Base-by-base conservation (phyloP, 768 basidiomycete species). In the Calocybe indica region DNA sequence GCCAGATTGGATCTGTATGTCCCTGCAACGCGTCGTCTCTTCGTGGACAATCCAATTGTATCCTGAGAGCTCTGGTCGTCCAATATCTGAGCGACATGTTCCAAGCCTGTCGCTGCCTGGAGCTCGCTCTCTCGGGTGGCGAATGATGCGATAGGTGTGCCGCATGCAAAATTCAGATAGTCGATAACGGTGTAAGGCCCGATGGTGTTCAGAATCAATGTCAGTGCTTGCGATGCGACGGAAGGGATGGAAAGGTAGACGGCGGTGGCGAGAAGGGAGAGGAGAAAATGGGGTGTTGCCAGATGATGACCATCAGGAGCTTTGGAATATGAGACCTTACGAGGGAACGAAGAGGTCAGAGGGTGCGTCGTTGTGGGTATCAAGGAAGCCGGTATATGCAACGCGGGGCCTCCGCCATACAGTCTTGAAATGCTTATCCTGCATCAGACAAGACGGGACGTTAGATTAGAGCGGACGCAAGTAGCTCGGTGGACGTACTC, bases 351-450 rank as follows among this genome's bases (percentile, higher is more conserved):
- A 1, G 84, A 72, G 0, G 88, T 88, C 43, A 95, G 74, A 2
- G 92, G 92, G 33, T 84, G 71, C 1, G 71, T 58, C 2, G 82
- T 60, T 0, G 83, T 83, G 3, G 92, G 83, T 46, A 85, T 71
- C 32, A 89, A 65, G 14, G 74, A 68, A 0, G 82, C 73, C 12
- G 83, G 77, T 43, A 93, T 69, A 55, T 82, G 73, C 35, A 95
- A 72, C 0, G 74, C 72, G 9, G 93, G 92, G 0, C 90, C 86
- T 12, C 89, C 86, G 15, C 92, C 90, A 57, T 95, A 96, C 5
- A 96, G 75, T 35, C 87, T 78, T 7, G 93, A 79, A 45, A 95
- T 79, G 64, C 90, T 92, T 54, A 94, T 70, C 65, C 91, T 93
- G 50, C 42, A 41, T 9, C 39, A 47, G 22, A 22, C 22, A 22